These are phyloP conservation scores for Darksidea phi DNA, from an alignment of 495 filamentous ascomycete genomes.

Conservation along the genomic window DNA sequence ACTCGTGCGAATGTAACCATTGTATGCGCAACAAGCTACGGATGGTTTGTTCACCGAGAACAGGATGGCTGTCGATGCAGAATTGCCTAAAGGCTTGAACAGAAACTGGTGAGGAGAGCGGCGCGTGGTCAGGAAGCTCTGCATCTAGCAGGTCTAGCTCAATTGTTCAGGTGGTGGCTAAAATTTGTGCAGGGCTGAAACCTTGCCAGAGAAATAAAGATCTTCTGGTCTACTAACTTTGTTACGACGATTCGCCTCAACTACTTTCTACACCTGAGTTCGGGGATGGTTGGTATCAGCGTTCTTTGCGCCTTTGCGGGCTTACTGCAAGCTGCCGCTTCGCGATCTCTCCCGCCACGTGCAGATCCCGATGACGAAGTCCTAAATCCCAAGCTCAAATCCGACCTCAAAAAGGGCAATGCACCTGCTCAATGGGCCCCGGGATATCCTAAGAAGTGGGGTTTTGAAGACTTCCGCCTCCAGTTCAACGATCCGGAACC, in stretches of 20 bases:
- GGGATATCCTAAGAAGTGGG: conserved; percentile 10
- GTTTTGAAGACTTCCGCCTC: conserved; percentile 2
- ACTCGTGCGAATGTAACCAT: background rate
- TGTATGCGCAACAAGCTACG: background rate
- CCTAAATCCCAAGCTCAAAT: background rate
- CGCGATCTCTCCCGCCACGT: background rate
- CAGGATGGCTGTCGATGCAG: background rate
- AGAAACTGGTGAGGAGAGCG: background rate
- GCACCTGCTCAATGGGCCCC: conserved; percentile 4
- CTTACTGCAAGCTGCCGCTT: background rate
- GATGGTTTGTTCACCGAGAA: background rate
- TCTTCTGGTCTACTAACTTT: background rate
- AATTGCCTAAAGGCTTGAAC: background rate
- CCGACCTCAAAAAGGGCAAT: conserved; percentile 6
- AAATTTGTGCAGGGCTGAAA: background rate
- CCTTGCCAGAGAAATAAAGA: background rate
- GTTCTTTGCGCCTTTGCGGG: background rate
- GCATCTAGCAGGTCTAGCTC: background rate
- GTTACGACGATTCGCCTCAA: background rate
- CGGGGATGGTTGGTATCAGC: background rate
- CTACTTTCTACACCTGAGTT: background rate
- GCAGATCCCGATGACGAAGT: background rate
- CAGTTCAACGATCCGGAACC: conserved; percentile 2
- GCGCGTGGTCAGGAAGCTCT: background rate
- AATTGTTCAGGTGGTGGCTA: background rate